Evolutionary conservation across 768 basidiomycete genomes (phyloP).

Genomic region (Mycena rosella): DNA sequence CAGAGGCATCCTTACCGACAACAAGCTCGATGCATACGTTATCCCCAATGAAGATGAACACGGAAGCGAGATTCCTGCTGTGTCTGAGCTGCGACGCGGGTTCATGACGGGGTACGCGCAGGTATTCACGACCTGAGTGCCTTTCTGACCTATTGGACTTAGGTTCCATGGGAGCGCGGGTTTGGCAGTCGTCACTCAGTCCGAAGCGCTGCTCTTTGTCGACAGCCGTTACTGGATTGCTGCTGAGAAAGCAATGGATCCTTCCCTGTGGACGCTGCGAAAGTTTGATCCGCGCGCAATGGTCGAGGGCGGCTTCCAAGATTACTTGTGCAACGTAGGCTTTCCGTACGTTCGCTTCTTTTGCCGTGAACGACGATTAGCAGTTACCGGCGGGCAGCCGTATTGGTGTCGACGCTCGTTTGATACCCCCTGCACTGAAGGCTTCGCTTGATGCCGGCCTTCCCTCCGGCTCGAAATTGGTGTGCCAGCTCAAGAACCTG

Average conservation of each 20-base stretch:
- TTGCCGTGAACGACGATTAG: not conserved
- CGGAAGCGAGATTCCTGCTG: conserved; percentile 67
- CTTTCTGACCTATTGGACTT: not conserved
- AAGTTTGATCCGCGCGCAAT: conserved; percentile 35
- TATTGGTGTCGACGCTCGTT: conserved; percentile 71
- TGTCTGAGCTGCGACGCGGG: conserved; percentile 65
- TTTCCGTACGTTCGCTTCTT: not conserved
- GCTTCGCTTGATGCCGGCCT: conserved; percentile 55
- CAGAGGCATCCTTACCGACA: conserved; percentile 29
- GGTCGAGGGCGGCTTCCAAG: conserved; percentile 36
- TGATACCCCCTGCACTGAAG: conserved; percentile 63
- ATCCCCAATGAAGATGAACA: conserved; percentile 70
- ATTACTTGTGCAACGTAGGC: conserved; percentile 32
- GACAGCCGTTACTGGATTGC: conserved; percentile 74
- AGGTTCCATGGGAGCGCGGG: conserved; percentile 70
- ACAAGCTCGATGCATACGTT: conserved; percentile 44
- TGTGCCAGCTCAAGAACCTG: conserved; percentile 69
- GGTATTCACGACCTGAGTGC: not conserved
- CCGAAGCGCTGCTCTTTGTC: conserved; percentile 63
- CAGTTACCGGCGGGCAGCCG: conserved; percentile 41
- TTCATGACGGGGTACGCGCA: conserved; percentile 67
- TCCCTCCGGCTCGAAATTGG: conserved; percentile 56
- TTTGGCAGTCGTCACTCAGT: conserved; percentile 63
- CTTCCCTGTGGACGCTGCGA: conserved; percentile 25
- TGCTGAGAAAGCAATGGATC: conserved; percentile 63